A percentile compares a stretch with the other conserved stretches of the same genome.
These are phyloP conservation scores for Seminavis robusta DNA, from an alignment of 108 stramenopile genomes.

Conservation along the genomic window DNA sequence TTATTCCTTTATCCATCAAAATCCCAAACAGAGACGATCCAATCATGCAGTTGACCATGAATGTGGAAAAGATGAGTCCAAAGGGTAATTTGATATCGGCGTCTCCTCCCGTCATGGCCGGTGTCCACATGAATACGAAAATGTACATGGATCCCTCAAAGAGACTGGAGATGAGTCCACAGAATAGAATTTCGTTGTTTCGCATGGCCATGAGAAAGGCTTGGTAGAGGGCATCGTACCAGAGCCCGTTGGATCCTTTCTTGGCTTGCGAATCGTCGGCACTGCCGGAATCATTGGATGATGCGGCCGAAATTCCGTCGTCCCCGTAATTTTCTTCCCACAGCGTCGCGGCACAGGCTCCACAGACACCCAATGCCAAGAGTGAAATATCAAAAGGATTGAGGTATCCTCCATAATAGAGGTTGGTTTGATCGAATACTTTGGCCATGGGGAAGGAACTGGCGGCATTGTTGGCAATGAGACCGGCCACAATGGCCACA, in stretches of 20 bases:
- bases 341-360: slow-evolving; percentile 51
- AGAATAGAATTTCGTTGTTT: slow-evolving; percentile 73
- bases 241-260: slow-evolving; percentile 24
- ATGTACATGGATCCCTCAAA: slow-evolving; percentile 95
- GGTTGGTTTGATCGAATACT: slow-evolving; percentile 30
- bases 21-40: slow-evolving; percentile 87
- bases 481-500: slow-evolving; percentile 91
- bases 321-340: slow-evolving; percentile 98
- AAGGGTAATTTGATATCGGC: slow-evolving; percentile 67
- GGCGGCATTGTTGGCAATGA: slow-evolving; percentile 83
- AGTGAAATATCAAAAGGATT: slow-evolving; percentile 94
- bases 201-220: slow-evolving; percentile 55
- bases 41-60: slow-evolving; percentile 95
- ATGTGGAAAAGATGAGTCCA: slow-evolving; percentile 91
- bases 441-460: slow-evolving; percentile 14
- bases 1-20: slow-evolving; percentile 47
- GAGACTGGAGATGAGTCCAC: slow-evolving; percentile 79
- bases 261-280: neutral
- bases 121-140: slow-evolving; percentile 98
- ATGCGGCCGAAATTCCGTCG: too few relatives aligned
- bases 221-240: slow-evolving; percentile 53
- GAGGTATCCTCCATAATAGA: slow-evolving; percentile 78
- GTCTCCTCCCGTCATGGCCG: slow-evolving; percentile 51
- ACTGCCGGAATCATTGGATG: slow-evolving; percentile 3
- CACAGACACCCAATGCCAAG: slow-evolving; percentile 67